Percentiles rank a stretch among this genome's conserved stretches.
phyloP scores from a whole-genome alignment of 164 flowering plant species.

The Litsea cubeba region DNA sequence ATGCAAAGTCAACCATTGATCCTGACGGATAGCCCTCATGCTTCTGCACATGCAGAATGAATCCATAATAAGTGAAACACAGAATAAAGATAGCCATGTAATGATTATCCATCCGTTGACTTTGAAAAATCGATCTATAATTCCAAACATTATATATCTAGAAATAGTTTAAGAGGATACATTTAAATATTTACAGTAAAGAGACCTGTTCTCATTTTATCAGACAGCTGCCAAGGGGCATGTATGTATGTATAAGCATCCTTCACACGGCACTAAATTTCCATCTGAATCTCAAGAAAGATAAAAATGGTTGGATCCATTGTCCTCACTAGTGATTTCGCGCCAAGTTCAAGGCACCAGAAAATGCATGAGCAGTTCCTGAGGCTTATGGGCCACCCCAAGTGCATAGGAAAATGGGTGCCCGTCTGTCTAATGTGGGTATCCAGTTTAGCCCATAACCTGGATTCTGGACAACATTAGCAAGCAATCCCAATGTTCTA shows the following conservation, averaged over 20 bases:
- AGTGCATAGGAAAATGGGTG: not conserved
- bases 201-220: not conserved
- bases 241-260: not conserved
- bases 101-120: not conserved
- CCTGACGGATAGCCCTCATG: conserved; percentile 88
- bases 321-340: not conserved
- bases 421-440: not conserved
- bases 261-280: not conserved
- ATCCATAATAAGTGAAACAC: conserved; percentile 3
- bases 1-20: conserved; percentile 94
- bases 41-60: conserved; percentile 45
- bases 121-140: not conserved
- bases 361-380: no score
- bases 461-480: no score
- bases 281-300: not conserved
- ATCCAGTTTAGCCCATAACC: not conserved
- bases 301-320: not conserved
- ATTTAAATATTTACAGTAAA: not conserved
- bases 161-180: not conserved
- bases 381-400: not conserved
- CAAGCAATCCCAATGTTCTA: no score
- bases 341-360: not conserved
- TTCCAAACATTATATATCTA: not conserved
- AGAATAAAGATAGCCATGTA: not conserved
- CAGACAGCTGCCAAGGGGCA: not conserved